Percentiles rank a stretch among this genome's conserved stretches.
These are phyloP conservation scores for Paramecium sexaurelia DNA, from an alignment of 73 alveolate species.

Conservation along the genomic window DNA sequence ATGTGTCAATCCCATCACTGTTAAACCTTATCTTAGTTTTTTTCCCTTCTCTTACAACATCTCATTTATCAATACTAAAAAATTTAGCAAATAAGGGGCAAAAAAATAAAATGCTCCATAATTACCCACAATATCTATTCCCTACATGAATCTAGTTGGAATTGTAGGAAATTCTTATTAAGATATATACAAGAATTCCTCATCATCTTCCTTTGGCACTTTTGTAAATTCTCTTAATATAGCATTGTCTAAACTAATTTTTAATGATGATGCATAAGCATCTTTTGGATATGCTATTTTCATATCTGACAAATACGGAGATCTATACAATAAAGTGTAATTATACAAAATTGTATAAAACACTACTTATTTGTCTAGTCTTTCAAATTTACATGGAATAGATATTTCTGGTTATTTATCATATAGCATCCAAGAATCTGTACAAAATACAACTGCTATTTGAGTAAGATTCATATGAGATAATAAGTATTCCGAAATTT, in stretches of 20 bases:
- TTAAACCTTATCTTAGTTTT: conserved; percentile 77
- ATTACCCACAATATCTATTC: conserved; percentile 72
- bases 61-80: conserved; percentile 78
- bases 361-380: conserved; percentile 59
- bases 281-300: conserved; percentile 76
- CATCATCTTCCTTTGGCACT: conserved; percentile 43
- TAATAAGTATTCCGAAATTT: conserved; percentile 59
- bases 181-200: conserved; percentile 65
- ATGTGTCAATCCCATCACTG: conserved; percentile 77
- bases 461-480: conserved; percentile 66
- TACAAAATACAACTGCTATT: conserved; percentile 76
- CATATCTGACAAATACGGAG: conserved; percentile 73
- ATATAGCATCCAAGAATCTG: conserved; percentile 53
- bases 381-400: conserved; percentile 76
- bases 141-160: conserved; percentile 72
- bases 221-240: conserved; percentile 67
- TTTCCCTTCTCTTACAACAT: conserved; percentile 82
- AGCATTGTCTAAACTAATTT: conserved; percentile 80
- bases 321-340: conserved; percentile 72
- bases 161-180: conserved; percentile 74
- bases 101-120: conserved; percentile 85
- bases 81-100: conserved; percentile 73
- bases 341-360: conserved; percentile 79
- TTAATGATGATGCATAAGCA: conserved; percentile 71
- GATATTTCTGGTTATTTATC: conserved; percentile 42